phyloP scores from a whole-genome alignment of 2,329 filamentous ascomycete genomes.

The Penicillium sp. region DNA sequence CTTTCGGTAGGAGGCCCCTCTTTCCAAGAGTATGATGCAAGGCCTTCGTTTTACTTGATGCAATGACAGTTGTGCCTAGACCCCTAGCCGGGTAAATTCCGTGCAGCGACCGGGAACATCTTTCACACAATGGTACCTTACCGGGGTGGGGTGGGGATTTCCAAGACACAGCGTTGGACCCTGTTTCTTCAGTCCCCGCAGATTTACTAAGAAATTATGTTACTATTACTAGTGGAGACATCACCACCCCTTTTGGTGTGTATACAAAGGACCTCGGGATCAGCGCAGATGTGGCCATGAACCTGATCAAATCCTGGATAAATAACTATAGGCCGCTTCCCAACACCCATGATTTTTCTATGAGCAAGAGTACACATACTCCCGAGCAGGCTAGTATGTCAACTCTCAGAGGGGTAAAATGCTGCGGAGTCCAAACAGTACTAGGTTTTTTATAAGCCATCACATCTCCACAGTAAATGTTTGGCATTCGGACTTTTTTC shows the following conservation, averaged over 20 bases:
- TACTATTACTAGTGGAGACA: background rate
- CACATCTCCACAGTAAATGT: background rate
- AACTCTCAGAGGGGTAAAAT: background rate
- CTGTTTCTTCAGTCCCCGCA: slow-evolving; percentile 1
- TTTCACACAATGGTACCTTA: slow-evolving; percentile 1
- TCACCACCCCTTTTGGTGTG: background rate
- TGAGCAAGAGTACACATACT: background rate
- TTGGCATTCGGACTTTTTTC: background rate
- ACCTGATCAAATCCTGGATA: background rate
- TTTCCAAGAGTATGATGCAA: background rate
- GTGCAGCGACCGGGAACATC: background rate
- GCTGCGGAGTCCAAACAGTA: background rate
- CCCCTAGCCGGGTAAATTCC: background rate
- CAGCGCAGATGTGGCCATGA: background rate
- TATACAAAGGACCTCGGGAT: background rate
- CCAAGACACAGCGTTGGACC: background rate
- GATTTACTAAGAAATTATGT: background rate
- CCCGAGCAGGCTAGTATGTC: slow-evolving; percentile 4
- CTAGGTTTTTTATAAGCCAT: background rate
- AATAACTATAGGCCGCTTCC: slow-evolving; percentile 1
- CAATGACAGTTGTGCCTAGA: background rate
- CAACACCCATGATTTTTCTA: background rate
- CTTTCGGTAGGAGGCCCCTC: background rate
- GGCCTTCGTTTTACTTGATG: background rate
- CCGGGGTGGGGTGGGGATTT: background rate